phyloP scores from a whole-genome alignment of 2,329 filamentous ascomycete species.

The Macrophomina phaseolina region DNA sequence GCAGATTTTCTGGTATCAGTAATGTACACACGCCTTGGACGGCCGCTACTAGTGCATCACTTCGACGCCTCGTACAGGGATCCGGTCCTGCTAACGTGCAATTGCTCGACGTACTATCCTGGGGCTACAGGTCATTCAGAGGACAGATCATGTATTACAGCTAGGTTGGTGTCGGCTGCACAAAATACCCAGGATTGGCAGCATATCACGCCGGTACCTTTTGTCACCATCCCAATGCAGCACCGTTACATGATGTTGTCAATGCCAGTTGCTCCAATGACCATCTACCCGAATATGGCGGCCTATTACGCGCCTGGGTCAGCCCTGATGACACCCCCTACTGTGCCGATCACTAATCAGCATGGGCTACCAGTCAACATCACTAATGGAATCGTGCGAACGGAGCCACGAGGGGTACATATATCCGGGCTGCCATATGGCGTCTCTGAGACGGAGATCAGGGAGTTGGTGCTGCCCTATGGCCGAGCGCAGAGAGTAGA shows the following conservation, averaged over 20 bases:
- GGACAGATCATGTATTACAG: constrained; percentile 40
- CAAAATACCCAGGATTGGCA: constrained; percentile 1
- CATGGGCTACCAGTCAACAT: constrained; percentile 45
- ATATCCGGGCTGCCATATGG: constrained; percentile 41
- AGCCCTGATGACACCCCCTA: neutral
- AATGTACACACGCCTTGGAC: constrained; percentile 35
- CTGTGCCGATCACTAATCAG: constrained; percentile 32
- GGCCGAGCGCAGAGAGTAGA: constrained; percentile 36
- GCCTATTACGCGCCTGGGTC: constrained; percentile 30
- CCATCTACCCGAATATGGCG: constrained; percentile 22
- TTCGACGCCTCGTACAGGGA: constrained; percentile 31
- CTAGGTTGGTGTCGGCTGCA: constrained; percentile 32
- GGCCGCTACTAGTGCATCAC: constrained; percentile 32
- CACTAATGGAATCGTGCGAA: constrained; percentile 40
- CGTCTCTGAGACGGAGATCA: constrained; percentile 36
- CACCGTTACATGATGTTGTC: constrained; percentile 31
- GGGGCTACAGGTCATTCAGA: constrained; percentile 38
- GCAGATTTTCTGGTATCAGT: constrained; percentile 34
- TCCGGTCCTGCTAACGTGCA: constrained; percentile 42
- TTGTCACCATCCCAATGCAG: constrained; percentile 6
- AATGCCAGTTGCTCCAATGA: constrained; percentile 14
- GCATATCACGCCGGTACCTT: neutral
- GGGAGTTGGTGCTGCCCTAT: constrained; percentile 35
- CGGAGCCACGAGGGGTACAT: constrained; percentile 46
- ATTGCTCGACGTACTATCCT: constrained; percentile 39